Evolutionary conservation across 371 early-diverging fungal genomes (phyloP), one percentile per base, ranked within the genome.

Genomic region (Thermomucor indicae-seudaticae): DNA sequence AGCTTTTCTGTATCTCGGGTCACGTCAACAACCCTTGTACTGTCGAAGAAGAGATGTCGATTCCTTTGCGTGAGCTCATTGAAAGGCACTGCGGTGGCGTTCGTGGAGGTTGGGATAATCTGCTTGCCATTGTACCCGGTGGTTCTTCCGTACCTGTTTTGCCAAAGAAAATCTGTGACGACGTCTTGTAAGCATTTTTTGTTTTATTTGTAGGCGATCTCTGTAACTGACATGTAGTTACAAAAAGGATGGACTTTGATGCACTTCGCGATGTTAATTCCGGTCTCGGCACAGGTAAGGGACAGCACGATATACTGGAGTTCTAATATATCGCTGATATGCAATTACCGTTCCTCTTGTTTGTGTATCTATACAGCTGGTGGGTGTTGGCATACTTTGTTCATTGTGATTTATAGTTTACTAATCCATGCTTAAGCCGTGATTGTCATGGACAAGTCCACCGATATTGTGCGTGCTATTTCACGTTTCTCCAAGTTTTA

Each of bases 51-150:
- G 95, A 94, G 62, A 97, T 97, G 98, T 89, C 90, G 43, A 96
- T 97, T 64, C 94, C 98, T 11, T 78, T 97, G 52, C 78, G 77
- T 48, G 98, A 96, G 58, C 72, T 97, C 62, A 89, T 97, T 49
- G 98, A 97, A 62, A 88, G 89, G 67, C 98, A 97, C 78, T 90
- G 90, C 65, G 98, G 98, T 58, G 98, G 98, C 62, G 90, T 97
- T 43, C 85, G 86, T 27, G 98, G 98, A 46, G 98, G 98, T n/a
- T 97, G 98, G 98, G 98, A 97, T 72, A 96, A 97, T 76, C 76
- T 96, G 35, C 79, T 96, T 39, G 98, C 92, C 57, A 92, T 97
- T 62, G 92, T 97, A 58, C 98, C 97, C 3, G 97, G 98, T 70
- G 98, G 97, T 50, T 92, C 91, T 16, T 96, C 98, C 10, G 95